Evolutionary conservation across 1,284 basidiomycete species (phyloP), one percentile per base, ranked within the genome.

Genomic region (Ceratobasidium sp.): DNA sequence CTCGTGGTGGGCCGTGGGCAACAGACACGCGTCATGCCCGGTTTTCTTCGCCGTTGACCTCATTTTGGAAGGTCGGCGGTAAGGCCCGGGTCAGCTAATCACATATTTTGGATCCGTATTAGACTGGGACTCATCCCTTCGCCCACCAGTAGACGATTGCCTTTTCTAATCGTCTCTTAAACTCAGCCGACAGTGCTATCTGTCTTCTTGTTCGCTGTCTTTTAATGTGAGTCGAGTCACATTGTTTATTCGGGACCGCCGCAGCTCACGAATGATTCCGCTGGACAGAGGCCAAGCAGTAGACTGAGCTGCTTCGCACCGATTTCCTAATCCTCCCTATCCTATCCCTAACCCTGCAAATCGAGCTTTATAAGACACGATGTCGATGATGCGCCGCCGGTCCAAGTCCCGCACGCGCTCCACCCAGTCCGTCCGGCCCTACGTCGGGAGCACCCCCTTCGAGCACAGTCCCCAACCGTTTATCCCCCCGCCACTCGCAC

Each of bases 381-480:
- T 77, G 58, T 56, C 73, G 51, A 63, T 63, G 46, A 51, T 63
- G 26, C 73, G 73, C 9, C 64, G 61, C 49, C 64, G 64, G 39
- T 77, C 73, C 63, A 63, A 63, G 33, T 51, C 73, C 64, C 73
- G 73, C 51, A 56, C 73, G 20, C 60, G 51, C 26, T 44, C 51
- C 13, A 63, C 61, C 49, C 73, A 66, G 12, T 26, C 73, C 13
- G 61, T 64, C 4, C 63, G 53, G n/a, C 73, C 73, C 20, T 77
- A 77, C 63, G 66, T 77, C 49, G 73, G 73, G 18, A 67, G 51
- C 42, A 77, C 51, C 5, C 73, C 73, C 0, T 77, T 77, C 46
- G 73, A 77, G 13, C 51, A 67, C 42, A 67, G 61, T 40, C 73
- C 73, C 40, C 73, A 77, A 39, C 73, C 73, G 15, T 77, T 77